phyloP scores from a whole-genome alignment of 2,329 filamentous ascomycete species.

The Trichoderma sp. region DNA sequence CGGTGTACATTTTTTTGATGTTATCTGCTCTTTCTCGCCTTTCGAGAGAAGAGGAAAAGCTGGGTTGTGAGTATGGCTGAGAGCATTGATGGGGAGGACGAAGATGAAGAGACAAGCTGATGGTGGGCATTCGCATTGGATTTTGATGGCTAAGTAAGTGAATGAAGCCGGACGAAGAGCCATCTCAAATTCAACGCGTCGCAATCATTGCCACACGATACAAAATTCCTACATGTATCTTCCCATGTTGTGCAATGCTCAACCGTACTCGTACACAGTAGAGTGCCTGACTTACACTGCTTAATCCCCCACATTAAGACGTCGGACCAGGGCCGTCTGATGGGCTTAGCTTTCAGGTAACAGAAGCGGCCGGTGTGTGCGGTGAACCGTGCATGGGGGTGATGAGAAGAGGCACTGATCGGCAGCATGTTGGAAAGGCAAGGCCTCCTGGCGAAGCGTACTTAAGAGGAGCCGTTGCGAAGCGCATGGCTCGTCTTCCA shows the following conservation, averaged over 20 bases:
- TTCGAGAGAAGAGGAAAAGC: neutral
- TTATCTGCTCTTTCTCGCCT: neutral
- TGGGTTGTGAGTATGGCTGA: neutral
- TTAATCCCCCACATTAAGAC: neutral
- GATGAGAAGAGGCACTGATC: constrained; percentile 14
- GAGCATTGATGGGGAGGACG: neutral
- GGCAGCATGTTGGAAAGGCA: neutral
- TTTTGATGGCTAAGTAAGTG: neutral
- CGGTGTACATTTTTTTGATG: too few species aligned
- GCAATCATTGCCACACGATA: neutral
- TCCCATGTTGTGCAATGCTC: neutral
- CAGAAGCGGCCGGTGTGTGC: neutral
- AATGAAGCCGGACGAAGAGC: neutral
- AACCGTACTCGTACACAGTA: neutral
- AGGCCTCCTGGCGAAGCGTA: neutral
- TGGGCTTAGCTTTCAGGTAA: constrained; percentile 14
- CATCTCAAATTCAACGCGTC: neutral
- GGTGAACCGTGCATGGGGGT: constrained; percentile 3
- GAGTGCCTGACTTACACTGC: neutral
- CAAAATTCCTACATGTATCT: neutral
- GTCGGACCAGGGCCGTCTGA: neutral
- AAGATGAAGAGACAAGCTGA: neutral
- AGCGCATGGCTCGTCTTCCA: neutral
- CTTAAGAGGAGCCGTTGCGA: neutral
- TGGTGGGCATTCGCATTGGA: neutral